Base-by-base conservation (phyloP, 2,329 filamentous ascomycete genomes). In the Ophiognomonia clavigignenti-juglandacearum region DNA sequence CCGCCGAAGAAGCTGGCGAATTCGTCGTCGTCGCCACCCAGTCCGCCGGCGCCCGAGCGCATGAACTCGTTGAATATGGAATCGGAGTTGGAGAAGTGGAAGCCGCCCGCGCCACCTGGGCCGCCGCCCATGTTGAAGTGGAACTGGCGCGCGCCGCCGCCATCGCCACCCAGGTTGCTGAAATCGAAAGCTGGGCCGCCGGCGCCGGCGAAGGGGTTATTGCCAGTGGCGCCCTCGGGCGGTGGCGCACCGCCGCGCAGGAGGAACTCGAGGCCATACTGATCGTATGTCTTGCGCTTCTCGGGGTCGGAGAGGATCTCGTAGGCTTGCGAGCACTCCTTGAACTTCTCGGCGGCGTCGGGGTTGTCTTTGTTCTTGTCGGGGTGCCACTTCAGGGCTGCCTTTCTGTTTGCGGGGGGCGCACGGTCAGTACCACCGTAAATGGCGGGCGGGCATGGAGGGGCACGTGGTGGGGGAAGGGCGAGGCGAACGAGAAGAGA, bases 351-450 rank as follows among this genome's bases (percentile, higher is more conserved):
- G 51, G 82, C 75, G 8, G 92, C 88, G 43, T 82, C 72, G 24
- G 90, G 83, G 59, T 92, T 90, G 70, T 95, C 85, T 68, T 91
- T 91, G 77, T 97, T 98, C 77, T 97, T 98, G 75, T 98, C 93
- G 6, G 93, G 93, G 63, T 98, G 93, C 70, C 83, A 91, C 71
- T 91, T 95, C 64, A 97, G 70, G 45, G 92, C 92, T 47, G 84
- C 79, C 76, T 96, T 96, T 54, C 86, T 89, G 64, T 53, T 29
- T 7, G 39, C 26, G 6, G 23, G 39, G 14, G 47, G 46, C 26
- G 38, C 60, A 54, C 60, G 54, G 66, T 75, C 60, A 74, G 70
- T 54, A 27, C n/a, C 38, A 31, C 36, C 11, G 7, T 34, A 14
- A 3, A 38, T 18, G 4, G 26, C 19, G 36, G 22, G 16, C 8